Percentiles rank a stretch among this genome's conserved stretches.
These are phyloP conservation scores for Pseudocercospora musae DNA, from an alignment of 2,329 filamentous ascomycete species.

Conservation along the genomic window DNA sequence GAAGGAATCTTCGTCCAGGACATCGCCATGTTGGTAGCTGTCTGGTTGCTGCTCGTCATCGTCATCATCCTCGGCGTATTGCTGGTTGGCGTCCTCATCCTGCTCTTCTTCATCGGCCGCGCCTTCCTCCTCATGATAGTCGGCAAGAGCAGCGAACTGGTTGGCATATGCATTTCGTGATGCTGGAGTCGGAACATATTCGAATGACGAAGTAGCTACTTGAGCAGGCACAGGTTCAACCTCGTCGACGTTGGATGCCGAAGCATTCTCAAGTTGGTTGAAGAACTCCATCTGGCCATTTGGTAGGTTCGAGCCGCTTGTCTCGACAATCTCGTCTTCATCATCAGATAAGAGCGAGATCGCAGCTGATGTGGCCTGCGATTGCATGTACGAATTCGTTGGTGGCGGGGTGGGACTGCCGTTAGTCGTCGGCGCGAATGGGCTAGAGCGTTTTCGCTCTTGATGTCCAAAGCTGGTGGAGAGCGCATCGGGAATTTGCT, in stretches of 20 bases:
- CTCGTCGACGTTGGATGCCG: neutral
- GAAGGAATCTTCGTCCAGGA: constrained; percentile 15
- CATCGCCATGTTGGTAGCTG: constrained; percentile 17
- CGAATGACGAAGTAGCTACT: neutral
- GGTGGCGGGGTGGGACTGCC: constrained; percentile 10
- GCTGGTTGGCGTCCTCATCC: constrained; percentile 18
- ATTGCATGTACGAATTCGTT: constrained; percentile 19
- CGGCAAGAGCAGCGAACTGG: constrained; percentile 12
- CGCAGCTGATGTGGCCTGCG: constrained; percentile 17
- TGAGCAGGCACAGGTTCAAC: neutral
- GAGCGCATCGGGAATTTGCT: constrained; percentile 23
- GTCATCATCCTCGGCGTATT: constrained; percentile 11
- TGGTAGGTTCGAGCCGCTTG: neutral
- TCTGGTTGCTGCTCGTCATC: constrained; percentile 11
- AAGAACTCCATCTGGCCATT: constrained; percentile 12
- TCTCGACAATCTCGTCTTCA: constrained; percentile 17
- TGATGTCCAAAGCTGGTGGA: constrained; percentile 24
- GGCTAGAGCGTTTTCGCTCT: neutral
- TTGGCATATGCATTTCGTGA: constrained; percentile 3
- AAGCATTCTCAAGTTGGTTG: constrained; percentile 3
- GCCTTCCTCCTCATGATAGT: constrained; percentile 10
- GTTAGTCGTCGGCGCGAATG: constrained; percentile 5
- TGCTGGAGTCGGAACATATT: neutral
- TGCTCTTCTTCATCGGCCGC: constrained; percentile 16
- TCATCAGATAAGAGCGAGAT: constrained; percentile 26